A percentile compares a stretch with the other conserved stretches of the same genome.
Conservation (phyloP, 1,139 yeast species). For the Torulaspora pretoriensis region DNA sequence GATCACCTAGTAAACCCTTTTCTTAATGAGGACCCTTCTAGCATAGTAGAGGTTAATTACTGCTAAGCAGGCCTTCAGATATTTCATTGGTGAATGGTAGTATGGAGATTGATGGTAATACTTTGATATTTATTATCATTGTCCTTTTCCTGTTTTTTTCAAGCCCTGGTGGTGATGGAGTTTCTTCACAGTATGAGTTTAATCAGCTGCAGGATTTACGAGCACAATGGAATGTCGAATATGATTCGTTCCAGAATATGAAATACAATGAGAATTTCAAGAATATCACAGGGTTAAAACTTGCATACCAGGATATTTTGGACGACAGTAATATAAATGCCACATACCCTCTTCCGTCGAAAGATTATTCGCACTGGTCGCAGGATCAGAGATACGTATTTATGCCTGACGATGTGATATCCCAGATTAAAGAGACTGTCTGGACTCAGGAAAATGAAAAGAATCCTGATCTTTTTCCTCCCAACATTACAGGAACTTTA, state of each 20-base stretch:
- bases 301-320: conserved; percentile 55
- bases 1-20: not conserved
- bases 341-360: conserved; percentile 56
- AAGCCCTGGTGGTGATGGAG: conserved; percentile 61
- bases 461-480: conserved; percentile 24
- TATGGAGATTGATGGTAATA: conserved; percentile 35
- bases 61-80: not conserved
- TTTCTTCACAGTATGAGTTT: conserved; percentile 34
- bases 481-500: conserved; percentile 32
- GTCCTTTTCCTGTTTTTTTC: conserved; percentile 43
- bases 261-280: conserved; percentile 57
- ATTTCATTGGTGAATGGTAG: not conserved
- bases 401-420: conserved; percentile 56
- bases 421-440: conserved; percentile 25
- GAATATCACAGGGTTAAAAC: conserved; percentile 66
- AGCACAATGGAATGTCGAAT: conserved; percentile 26
- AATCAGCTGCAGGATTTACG: conserved; percentile 30
- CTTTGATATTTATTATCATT: conserved; percentile 30
- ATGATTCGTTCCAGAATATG: conserved; percentile 40
- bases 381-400: conserved; percentile 53
- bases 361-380: conserved; percentile 46
- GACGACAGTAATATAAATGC: conserved; percentile 42
- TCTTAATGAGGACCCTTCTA: not conserved
- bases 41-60: not conserved
- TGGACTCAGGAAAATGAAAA: conserved; percentile 22